These are phyloP conservation scores for Platismatia glauca DNA, from an alignment of 495 filamentous ascomycete genomes.

Conservation along the genomic window DNA sequence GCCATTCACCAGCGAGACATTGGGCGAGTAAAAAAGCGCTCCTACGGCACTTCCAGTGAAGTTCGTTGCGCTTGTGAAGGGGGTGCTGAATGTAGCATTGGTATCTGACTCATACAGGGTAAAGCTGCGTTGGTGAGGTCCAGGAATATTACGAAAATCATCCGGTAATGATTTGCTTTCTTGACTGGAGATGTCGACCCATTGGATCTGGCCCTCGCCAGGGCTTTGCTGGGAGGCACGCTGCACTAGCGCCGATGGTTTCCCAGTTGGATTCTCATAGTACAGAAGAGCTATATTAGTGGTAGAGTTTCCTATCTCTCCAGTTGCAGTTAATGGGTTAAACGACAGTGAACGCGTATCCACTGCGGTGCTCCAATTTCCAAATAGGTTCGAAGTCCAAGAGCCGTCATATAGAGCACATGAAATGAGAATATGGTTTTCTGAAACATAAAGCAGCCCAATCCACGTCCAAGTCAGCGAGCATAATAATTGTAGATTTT, in stretches of 20 bases:
- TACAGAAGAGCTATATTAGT: not conserved
- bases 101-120: too few species aligned
- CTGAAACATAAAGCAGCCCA: not conserved
- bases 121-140: too few species aligned
- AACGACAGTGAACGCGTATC: not conserved
- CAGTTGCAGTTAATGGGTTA: too few species aligned
- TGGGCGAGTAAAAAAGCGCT: not conserved
- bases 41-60: not conserved
- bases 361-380: not conserved
- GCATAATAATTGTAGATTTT: not conserved
- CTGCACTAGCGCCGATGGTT: not conserved
- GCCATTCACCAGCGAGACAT: not conserved
- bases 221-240: too few species aligned
- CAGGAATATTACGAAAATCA: too few species aligned
- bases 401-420: not conserved
- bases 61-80: not conserved
- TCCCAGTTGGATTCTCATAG: not conserved
- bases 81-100: not conserved
- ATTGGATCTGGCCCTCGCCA: too few species aligned
- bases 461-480: not conserved
- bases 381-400: too few species aligned
- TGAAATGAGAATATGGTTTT: not conserved
- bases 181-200: not conserved
- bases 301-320: too few species aligned
- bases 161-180: not conserved